Percentiles rank a stretch among this genome's conserved stretches.
phyloP scores from a whole-genome alignment of 2,329 filamentous ascomycete genomes.

The Apiospora malaysiana region DNA sequence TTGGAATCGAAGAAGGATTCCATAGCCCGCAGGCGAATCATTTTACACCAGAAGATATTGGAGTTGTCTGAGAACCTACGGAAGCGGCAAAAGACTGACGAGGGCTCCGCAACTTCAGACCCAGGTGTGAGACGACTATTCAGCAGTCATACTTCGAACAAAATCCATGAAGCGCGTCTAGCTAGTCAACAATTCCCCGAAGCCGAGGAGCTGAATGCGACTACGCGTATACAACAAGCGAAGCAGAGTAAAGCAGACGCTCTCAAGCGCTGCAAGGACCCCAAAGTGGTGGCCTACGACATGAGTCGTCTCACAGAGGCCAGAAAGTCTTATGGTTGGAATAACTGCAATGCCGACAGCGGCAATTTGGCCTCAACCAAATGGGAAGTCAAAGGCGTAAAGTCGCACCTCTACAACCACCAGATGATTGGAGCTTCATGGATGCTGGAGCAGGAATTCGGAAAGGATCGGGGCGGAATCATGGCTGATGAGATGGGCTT shows the following conservation, averaged over 20 bases:
- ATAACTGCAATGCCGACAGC: slow-evolving; percentile 9
- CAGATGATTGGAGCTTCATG: slow-evolving; percentile 3
- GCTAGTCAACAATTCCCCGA: background rate
- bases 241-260: background rate
- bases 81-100: too few species aligned
- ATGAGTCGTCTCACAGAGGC: background rate
- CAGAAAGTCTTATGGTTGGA: background rate
- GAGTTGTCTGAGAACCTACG: too few species aligned
- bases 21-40: too few species aligned
- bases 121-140: too few species aligned
- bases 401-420: background rate
- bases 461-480: background rate
- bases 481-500: slow-evolving; percentile 16
- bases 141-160: too few species aligned
- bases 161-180: background rate
- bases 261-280: background rate
- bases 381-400: background rate
- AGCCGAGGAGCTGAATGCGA: background rate
- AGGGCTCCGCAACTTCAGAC: too few species aligned
- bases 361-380: background rate
- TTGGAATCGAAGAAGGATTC: too few species aligned
- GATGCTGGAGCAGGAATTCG: slow-evolving; percentile 10
- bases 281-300: background rate
- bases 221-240: too few species aligned
- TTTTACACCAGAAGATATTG: too few species aligned